Conservation (phyloP, 345 rosid genomes). For the Populus davidiana region DNA sequence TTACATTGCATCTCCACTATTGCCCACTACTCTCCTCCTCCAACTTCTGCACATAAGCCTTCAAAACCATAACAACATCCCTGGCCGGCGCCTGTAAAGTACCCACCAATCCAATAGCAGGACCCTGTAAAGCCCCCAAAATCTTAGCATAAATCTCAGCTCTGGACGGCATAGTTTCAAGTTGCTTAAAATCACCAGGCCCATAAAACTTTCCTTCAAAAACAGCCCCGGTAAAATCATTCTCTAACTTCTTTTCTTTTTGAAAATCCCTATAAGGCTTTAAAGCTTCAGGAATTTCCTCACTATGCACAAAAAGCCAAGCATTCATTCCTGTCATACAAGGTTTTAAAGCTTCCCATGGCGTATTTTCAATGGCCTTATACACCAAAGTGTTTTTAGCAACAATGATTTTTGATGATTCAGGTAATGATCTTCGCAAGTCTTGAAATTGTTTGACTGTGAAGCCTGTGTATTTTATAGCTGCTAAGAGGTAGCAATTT, state of each 20-base stretch:
- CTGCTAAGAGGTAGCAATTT: conserved; percentile 78
- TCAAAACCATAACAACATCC: conserved; percentile 73
- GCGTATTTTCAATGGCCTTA: conserved; percentile 88
- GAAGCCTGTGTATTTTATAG: conserved; percentile 67
- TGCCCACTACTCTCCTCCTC: conserved; percentile 71
- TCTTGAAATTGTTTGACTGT: conserved; percentile 90
- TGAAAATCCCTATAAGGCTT: conserved; percentile 79
- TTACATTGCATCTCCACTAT: conserved; percentile 10
- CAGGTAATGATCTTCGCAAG: conserved; percentile 66
- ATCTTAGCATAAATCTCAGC: conserved; percentile 85
- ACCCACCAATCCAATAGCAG: conserved; percentile 69
- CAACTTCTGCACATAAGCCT: conserved; percentile 83
- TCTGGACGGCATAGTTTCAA: conserved; percentile 79
- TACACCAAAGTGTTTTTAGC: conserved; percentile 85
- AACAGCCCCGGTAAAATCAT: conserved; percentile 83
- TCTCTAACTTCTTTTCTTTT: conserved; percentile 67
- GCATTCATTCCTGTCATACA: conserved; percentile 98
- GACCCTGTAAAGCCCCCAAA: conserved; percentile 72
- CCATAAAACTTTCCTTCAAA: conserved; percentile 88
- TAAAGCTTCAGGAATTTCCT: conserved; percentile 79
- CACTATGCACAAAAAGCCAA: conserved; percentile 86
- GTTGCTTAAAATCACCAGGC: conserved; percentile 64
- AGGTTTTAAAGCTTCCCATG: conserved; percentile 76
- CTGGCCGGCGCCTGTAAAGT: conserved; percentile 89
- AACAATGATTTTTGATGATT: conserved; percentile 59